These are phyloP conservation scores for Penicillium janthinellum DNA, from an alignment of 2,329 filamentous ascomycete species.

Conservation along the genomic window DNA sequence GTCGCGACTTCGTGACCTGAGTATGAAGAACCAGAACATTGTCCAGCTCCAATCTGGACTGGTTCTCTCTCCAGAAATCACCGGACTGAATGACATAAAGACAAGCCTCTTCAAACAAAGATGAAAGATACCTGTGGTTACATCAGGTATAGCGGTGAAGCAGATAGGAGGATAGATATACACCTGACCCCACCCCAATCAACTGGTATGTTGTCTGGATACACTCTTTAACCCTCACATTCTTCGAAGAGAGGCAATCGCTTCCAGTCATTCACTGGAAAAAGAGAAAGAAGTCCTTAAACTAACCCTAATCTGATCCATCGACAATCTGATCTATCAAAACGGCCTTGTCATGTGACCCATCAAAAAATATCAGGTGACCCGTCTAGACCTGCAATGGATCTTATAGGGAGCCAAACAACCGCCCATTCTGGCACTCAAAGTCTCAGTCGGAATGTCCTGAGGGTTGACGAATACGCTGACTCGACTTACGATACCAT, in stretches of 20 bases:
- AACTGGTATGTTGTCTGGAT: too few species aligned
- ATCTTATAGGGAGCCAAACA: background rate
- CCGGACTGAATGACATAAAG: too few species aligned
- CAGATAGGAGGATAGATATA: background rate
- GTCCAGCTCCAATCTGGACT: too few species aligned
- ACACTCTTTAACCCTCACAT: too few species aligned
- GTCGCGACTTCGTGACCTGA: too few species aligned
- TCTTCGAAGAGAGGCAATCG: too few species aligned
- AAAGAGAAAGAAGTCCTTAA: background rate
- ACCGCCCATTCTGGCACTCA: background rate
- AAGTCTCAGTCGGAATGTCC: background rate
- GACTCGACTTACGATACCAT: background rate
- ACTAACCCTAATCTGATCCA: background rate
- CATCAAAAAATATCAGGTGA: background rate
- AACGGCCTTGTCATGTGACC: background rate
- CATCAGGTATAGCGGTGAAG: constrained; percentile 1
- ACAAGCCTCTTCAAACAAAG: too few species aligned
- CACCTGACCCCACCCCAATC: background rate
- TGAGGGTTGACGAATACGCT: background rate
- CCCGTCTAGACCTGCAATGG: background rate
- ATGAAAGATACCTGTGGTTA: background rate
- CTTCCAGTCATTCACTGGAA: background rate
- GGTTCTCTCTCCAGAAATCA: too few species aligned
- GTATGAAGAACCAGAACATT: too few species aligned
- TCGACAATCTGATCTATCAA: constrained; percentile 2